These are phyloP conservation scores for Limonium bicolor DNA, from an alignment of 148 eudicot genomes.

Conservation along the genomic window DNA sequence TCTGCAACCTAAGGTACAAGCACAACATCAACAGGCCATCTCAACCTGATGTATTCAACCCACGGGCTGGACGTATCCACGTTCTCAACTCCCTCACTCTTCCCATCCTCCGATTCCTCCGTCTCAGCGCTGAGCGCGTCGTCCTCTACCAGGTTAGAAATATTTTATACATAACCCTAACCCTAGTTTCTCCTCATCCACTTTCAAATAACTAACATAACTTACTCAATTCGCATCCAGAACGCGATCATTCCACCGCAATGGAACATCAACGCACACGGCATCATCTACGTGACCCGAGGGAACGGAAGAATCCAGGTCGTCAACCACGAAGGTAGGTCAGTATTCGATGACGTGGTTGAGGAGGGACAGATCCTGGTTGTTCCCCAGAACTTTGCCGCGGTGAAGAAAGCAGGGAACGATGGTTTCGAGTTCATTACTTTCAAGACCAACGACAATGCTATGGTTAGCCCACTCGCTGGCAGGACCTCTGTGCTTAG, in stretches of 20 bases:
- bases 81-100: conserved; percentile 32
- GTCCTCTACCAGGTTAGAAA: conserved; percentile 34
- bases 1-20: conserved; percentile 21
- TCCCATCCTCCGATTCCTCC: conserved; percentile 38
- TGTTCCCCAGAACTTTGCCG: conserved; percentile 50
- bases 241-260: conserved; percentile 46
- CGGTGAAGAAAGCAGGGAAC: conserved; percentile 24
- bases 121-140: conserved; percentile 38
- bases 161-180: background rate
- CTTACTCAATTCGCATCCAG: conserved; percentile 11
- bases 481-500: conserved; percentile 35
- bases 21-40: conserved; percentile 21
- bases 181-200: background rate
- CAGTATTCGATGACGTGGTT: conserved; percentile 35
- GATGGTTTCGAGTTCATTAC: conserved; percentile 48
- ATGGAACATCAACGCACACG: conserved; percentile 54
- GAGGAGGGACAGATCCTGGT: conserved; percentile 41
- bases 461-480: conserved; percentile 27
- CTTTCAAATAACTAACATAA: background rate
- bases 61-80: conserved; percentile 45
- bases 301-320: conserved; percentile 47
- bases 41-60: conserved; percentile 39
- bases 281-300: conserved; percentile 22
- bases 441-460: conserved; percentile 34
- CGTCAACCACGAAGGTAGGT: conserved; percentile 17